Evolutionary conservation across 2,329 filamentous ascomycete species (phyloP).

Genomic region (Pseudogymnoascus sp.): DNA sequence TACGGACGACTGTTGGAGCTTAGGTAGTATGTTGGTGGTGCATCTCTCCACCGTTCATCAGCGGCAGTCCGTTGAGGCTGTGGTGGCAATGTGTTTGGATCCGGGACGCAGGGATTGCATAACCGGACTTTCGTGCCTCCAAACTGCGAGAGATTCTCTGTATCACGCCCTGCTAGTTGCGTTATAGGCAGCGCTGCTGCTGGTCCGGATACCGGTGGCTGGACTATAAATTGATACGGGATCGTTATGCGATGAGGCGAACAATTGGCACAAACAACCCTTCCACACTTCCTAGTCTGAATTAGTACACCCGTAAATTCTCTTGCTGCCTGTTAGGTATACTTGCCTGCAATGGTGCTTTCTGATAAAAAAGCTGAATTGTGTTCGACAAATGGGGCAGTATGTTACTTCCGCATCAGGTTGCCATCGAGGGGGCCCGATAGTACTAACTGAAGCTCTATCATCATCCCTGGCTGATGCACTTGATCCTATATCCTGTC

Average conservation of each 20-base stretch:
- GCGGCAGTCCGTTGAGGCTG: conserved; percentile 15
- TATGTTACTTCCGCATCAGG: conserved; percentile 73
- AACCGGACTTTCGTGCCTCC: conserved; percentile 62
- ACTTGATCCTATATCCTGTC: background rate
- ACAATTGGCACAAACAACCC: conserved; percentile 82
- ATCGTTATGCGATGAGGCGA: conserved; percentile 94
- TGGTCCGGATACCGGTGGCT: conserved; percentile 45
- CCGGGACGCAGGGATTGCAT: conserved; percentile 66
- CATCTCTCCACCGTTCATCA: conserved; percentile 5
- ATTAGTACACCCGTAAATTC: conserved; percentile 3
- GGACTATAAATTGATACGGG: conserved; percentile 85
- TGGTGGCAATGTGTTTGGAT: conserved; percentile 54
- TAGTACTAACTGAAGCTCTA: conserved; percentile 13
- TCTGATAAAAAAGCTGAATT: conserved; percentile 77
- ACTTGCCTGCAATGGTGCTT: conserved; percentile 85
- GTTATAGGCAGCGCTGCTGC: conserved; percentile 20
- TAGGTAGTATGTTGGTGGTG: conserved; percentile 4
- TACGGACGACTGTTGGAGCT: conserved; percentile 12
- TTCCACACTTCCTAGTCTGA: conserved; percentile 67
- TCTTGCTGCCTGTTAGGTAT: background rate
- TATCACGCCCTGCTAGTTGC: conserved; percentile 15
- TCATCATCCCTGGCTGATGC: background rate
- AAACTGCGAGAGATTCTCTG: conserved; percentile 33
- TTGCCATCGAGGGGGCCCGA: conserved; percentile 73
- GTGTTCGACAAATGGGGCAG: conserved; percentile 74